These are phyloP conservation scores for Pythium sp. DNA, from an alignment of 352 stramenopile genomes.

Conservation along the genomic window DNA sequence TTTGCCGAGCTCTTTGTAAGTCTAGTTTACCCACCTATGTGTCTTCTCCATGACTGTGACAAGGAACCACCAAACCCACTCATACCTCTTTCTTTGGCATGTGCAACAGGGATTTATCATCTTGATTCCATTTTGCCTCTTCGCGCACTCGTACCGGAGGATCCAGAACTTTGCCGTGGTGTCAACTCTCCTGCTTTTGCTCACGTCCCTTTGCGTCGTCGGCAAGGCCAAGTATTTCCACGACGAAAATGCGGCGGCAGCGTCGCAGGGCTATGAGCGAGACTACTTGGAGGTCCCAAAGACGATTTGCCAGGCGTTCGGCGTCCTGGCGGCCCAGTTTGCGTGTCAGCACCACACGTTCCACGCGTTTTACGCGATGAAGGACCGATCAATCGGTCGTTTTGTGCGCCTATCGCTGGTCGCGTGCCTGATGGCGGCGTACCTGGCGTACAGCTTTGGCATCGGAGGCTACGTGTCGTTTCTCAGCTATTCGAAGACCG, in stretches of 20 bases:
- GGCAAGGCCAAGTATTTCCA: constrained; percentile 29
- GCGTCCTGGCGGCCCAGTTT: constrained; percentile 39
- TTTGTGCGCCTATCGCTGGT: constrained; percentile 36
- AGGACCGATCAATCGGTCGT: constrained; percentile 27
- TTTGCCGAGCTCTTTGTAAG: constrained; percentile 38
- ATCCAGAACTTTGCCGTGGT: constrained; percentile 25
- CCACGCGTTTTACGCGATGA: constrained; percentile 45
- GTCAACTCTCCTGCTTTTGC: constrained; percentile 22
- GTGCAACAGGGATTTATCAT: constrained; percentile 27
- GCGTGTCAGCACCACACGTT: constrained; percentile 54
- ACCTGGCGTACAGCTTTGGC: constrained; percentile 35
- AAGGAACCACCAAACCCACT: not conserved
- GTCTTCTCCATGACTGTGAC: not conserved
- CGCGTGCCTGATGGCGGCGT: constrained; percentile 30
- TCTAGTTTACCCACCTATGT: not conserved
- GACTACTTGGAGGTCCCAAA: constrained; percentile 55
- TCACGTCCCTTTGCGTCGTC: constrained; percentile 31
- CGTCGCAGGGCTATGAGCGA: constrained; percentile 29
- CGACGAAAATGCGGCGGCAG: constrained; percentile 16
- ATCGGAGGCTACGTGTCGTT: constrained; percentile 57
- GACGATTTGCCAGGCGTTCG: constrained; percentile 44
- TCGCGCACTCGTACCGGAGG: constrained; percentile 28
- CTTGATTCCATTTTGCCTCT: constrained; percentile 40
- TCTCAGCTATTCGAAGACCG: constrained; percentile 32
- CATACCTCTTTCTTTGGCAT: not conserved